phyloP scores from a whole-genome alignment of 257 asterid genomes.

The Jasminum sambac region DNA sequence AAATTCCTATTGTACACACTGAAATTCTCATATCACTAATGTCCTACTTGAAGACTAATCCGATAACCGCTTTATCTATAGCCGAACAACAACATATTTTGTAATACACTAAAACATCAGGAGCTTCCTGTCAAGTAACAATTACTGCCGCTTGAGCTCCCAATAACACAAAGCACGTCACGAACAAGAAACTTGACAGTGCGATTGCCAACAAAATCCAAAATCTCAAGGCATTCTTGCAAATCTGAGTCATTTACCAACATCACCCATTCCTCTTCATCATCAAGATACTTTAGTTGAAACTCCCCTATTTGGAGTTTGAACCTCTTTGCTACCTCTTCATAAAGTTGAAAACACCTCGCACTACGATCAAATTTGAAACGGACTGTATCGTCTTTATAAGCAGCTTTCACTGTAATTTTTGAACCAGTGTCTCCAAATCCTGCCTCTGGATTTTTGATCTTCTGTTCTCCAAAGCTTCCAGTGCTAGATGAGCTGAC shows the following conservation, averaged over 20 bases:
- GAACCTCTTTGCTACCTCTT: constrained; percentile 66
- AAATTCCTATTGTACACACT: not conserved
- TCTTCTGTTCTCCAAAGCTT: constrained; percentile 33
- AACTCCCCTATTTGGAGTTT: constrained; percentile 49
- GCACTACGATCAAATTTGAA: constrained; percentile 54
- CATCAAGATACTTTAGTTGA: constrained; percentile 72
- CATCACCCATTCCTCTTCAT: constrained; percentile 83
- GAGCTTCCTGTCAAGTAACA: constrained; percentile 26
- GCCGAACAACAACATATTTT: not conserved
- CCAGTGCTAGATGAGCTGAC: constrained; percentile 50
- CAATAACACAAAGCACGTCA: constrained; percentile 29
- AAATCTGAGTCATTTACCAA: constrained; percentile 69
- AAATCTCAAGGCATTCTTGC: constrained; percentile 60
- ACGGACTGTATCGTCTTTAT: constrained; percentile 56
- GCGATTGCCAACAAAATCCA: constrained; percentile 45
- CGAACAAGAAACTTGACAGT: constrained; percentile 51
- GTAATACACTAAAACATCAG: not conserved
- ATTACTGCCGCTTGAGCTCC: constrained; percentile 52
- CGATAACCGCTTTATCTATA: not conserved
- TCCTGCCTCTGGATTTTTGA: constrained; percentile 16
- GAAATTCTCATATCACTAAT: not conserved
- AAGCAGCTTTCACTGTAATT: constrained; percentile 57
- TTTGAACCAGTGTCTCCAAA: constrained; percentile 36
- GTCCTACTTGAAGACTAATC: not conserved
- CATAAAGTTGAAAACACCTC: constrained; percentile 57